Evolutionary conservation across 2,329 filamentous ascomycete genomes (phyloP).

Genomic region (Claviceps paspali): DNA sequence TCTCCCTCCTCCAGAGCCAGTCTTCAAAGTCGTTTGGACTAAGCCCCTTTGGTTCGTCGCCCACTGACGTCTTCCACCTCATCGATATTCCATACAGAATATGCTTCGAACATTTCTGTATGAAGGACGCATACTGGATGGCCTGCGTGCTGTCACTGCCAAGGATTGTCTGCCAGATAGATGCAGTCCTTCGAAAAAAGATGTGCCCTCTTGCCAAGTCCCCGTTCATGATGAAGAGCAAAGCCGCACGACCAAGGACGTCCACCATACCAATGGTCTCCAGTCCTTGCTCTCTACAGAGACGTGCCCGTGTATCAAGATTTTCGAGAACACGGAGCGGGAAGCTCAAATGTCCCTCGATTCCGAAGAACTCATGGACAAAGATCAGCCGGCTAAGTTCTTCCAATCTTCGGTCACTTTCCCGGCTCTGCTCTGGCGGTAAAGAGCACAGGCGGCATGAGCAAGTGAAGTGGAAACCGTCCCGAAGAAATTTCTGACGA

Average conservation of each 20-base stretch:
- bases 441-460: background rate
- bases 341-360: too few relatives aligned
- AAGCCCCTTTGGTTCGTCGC: background rate
- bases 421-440: background rate
- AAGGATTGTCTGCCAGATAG: background rate
- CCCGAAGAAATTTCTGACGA: background rate
- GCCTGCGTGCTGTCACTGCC: background rate
- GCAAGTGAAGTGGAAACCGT: background rate
- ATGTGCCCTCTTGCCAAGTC: background rate
- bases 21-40: background rate
- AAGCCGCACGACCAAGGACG: background rate
- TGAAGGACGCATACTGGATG: background rate
- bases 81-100: background rate
- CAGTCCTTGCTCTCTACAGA: background rate
- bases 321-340: too few relatives aligned
- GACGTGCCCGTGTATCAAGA: background rate
- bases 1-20: background rate
- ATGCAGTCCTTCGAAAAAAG: background rate
- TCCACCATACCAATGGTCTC: background rate
- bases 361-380: too few relatives aligned
- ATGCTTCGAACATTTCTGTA: background rate
- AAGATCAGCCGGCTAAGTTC: too few relatives aligned
- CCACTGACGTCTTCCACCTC: background rate
- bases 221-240: background rate
- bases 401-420: background rate